Evolutionary conservation across 371 early-diverging fungal species (phyloP), one percentile per base, ranked within the genome.

Genomic region (Lichtheimia ornata): DNA sequence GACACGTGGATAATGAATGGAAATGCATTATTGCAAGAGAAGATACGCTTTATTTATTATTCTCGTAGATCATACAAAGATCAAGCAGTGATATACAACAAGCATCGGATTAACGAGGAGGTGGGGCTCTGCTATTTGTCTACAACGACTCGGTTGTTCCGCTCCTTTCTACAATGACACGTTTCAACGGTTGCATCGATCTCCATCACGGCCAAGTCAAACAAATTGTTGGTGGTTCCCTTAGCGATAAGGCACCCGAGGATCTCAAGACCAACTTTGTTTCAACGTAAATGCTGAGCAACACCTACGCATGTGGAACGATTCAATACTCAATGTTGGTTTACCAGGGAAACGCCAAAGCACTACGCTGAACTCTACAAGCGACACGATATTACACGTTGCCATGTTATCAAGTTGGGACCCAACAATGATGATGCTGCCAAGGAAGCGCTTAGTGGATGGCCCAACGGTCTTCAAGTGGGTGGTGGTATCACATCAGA

Each of bases 161-260:
- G 35, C 35, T 35, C 35, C 2, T 35, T 35, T 35, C 35, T 11
- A 11, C 2, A 35, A 80, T 76, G 73, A 86, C 92, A 52, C 81
- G 79, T 64, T 97, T 98, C 77, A 85, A 94, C 35, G 96, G 97
- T 1, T 98, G 98, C 76, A 97, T 97, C 65, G 97, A 98, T 79
- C 82, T 35, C 35, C 99, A 98, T 78, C 71, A 88, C 25, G 99
- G 99, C 41, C 84, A 94, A 76, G 99, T 98, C 57, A 98, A 98
- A 79, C 99, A 98, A 70, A 97, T 97, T 61, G 96, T 98, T 27
- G 97, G 99, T 43, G 96, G 94, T 18, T 89, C 97, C 24, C 83
- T 97, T 20, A 83, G 71, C 59, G 94, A 94, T 66, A 62, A 72
- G 49, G 80, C 82, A 51, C 77, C 86, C 28, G 82, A 83, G 15